Conservation (phyloP, 345 rosid genomes). For the Balakata baccata region DNA sequence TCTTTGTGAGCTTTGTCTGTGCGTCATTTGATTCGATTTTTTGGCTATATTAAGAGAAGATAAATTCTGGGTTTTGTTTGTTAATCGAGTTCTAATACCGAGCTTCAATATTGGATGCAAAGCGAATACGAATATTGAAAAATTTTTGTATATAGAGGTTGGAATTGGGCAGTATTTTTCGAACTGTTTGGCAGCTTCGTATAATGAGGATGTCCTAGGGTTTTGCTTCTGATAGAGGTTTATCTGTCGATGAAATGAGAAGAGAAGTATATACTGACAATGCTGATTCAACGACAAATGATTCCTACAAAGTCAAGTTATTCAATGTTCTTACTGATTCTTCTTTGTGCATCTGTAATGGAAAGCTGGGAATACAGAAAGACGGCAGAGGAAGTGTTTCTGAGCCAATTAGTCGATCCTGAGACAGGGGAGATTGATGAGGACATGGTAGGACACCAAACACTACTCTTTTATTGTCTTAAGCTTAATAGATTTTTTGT, state of each 20-base stretch:
- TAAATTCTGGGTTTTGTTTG: constrained; percentile 25
- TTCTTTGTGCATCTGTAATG: constrained; percentile 39
- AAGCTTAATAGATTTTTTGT: neutral
- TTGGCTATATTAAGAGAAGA: constrained; percentile 15
- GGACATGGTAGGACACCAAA: constrained; percentile 41
- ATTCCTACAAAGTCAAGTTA: constrained; percentile 23
- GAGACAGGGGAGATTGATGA: constrained; percentile 48
- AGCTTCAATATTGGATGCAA: constrained; percentile 10
- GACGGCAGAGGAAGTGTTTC: constrained; percentile 42
- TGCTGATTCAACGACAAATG: constrained; percentile 34
- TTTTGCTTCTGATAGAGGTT: constrained; percentile 26
- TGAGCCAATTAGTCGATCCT: constrained; percentile 43
- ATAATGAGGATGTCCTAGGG: constrained; percentile 14
- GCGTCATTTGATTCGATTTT: constrained; percentile 17
- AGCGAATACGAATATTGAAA: neutral
- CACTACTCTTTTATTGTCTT: constrained; percentile 15
- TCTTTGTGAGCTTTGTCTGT: constrained; percentile 11
- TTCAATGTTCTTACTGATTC: constrained; percentile 32
- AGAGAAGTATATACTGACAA: constrained; percentile 21
- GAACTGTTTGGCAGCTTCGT: constrained; percentile 11
- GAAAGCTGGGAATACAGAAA: constrained; percentile 35
- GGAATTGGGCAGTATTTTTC: constrained; percentile 12
- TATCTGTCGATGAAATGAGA: constrained; percentile 40
- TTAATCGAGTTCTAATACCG: constrained; percentile 14
- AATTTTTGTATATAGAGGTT: neutral